Base-by-base conservation (phyloP, 495 filamentous ascomycete species). In the Melanomma pulvis-pyrius region DNA sequence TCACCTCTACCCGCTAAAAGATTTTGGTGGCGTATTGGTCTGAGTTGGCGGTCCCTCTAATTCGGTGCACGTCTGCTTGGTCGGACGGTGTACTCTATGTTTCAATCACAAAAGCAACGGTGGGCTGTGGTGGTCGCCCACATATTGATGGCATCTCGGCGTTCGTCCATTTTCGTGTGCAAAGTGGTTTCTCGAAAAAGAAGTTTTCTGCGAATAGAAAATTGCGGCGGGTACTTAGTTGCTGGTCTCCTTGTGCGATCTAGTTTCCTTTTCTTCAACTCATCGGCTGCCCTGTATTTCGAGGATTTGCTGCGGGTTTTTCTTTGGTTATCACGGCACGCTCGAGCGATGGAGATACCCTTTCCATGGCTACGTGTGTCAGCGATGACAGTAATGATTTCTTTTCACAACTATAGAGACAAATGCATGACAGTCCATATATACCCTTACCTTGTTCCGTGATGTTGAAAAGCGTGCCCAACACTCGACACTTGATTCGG, bases 291-390 rank as follows among this genome's bases (percentile, higher is more conserved):
- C 34, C 53, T 57, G 53, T 57, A 57, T 30, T 50, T 9, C 21
- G 48, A 50, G 9, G 48, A 51, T 52, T 3, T 63, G 65, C 58
- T 63, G 44, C 65, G 54, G 57, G 28, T 61, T 58, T 59, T 61
- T 22, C 55, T 67, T 72, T 64, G 61, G 67, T 67, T 71, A 67
- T 71, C 64, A 47, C 57, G 68, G 26, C 63, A 59, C 28, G 60
- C 41, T 25, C 17, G 36, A 36, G 59, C 34, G 63, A 60, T 67
- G 59, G 44, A 22, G 61, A 63, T 63, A 56, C 51, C 34, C 50
- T 63, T 57, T 64, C 59, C 59, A 64, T 57, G 60, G 55, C 49
- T 65, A 63, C 46, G 61, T 44, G 55, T 63, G 60, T 51, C 56
- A 53, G 19, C 29, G 46, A 69, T 69, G 34, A 68, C 52, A 39